Evolutionary conservation across 768 basidiomycete species (phyloP), one percentile per base, ranked within the genome.

Genomic region (Tricholoma matsutake): DNA sequence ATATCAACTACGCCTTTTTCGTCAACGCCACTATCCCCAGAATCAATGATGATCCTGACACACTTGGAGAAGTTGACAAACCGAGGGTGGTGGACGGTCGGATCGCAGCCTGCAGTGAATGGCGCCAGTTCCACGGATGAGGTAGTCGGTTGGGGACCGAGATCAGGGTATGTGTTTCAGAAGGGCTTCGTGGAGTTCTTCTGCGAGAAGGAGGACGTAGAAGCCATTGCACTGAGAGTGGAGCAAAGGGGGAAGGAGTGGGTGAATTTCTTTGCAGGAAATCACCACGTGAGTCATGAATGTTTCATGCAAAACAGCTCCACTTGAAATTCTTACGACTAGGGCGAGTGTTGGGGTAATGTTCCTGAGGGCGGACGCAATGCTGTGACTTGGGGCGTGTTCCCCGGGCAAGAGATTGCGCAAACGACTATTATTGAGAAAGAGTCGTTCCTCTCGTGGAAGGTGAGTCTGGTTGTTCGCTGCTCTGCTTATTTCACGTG

Each of bases 181-280:
- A 99, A 99, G 76, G 86, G 89, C 13, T 99, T 98, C 69, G 94
- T 98, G 8, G 97, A 99, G 76, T 98, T 98, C 73, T 98, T 98
- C 71, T 94, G 83, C 54, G 86, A 86, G 61, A 67, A 75, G 64
- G 72, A 75, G 32, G 84, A 88, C 56, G 79, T 92, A 14, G 79
- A 83, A 31, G 68, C 67, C 57, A 81, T 95, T n/a, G 84, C 87
- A 73, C 71, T 76, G 65, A 83, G 78, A 67, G 80, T 89, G 4
- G 71, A 76, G 55, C 79, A 73, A 59, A 78, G 80, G 53, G 86
- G 86, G 20, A 69, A 79, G 52, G 86, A 86, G 8, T 85, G 79
- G 82, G 86, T 98, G 45, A 88, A 92, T 72, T 96, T 86, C 72
- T 92, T 95, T 71, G 96, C 96, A 0, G 91, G 83, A 8, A 92